Evolutionary conservation across 768 basidiomycete genomes (phyloP), one percentile per base, ranked within the genome.

Genomic region (Suillus sp.): DNA sequence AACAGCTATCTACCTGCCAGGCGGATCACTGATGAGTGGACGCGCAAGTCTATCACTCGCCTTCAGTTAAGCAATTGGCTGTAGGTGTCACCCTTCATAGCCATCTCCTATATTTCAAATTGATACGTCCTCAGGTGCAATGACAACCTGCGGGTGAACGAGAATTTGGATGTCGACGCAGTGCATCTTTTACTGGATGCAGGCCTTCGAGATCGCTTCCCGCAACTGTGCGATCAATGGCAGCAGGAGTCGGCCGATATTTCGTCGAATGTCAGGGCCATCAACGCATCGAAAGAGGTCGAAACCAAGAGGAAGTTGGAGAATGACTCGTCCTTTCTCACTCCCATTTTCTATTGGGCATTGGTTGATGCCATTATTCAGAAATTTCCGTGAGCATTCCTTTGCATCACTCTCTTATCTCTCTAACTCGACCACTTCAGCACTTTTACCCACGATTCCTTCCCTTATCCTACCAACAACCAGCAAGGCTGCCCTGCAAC

Each of bases 131-230:
- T 14, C 13, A 78, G 78, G 42, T 16, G 22, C 13, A 65, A 55
- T 0, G 74, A 74, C 45, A 58, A 60, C 14, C 61, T 80, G 18
- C 51, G 60, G 9, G 8, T 80, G 20, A 65, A 27, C 1, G 67
- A 72, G 20, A 59, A 65, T 4, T 25, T 78, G 20, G 65, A 68
- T 7, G 72, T 72, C 2, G 68, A 72, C 0, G 69, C 69, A 0
- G 3, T 81, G 0, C 62, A 40, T 7, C 72, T 75, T 0, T 66
- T 81, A 6, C 55, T 75, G 25, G 43, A 20, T 16, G 40, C 56
- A 2, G 80, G 78, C 1, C 71, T 81, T 0, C 50, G 62, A 8
- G 68, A 62, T 27, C 72, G 76, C 9, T 78, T 69, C 34, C 68
- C 62, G 2, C 48, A 22, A 1, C 59, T 60, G 8, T 75, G 75